These are phyloP conservation scores for Backusella sp. DNA, from an alignment of 192 early-diverging fungal species.

Conservation along the genomic window DNA sequence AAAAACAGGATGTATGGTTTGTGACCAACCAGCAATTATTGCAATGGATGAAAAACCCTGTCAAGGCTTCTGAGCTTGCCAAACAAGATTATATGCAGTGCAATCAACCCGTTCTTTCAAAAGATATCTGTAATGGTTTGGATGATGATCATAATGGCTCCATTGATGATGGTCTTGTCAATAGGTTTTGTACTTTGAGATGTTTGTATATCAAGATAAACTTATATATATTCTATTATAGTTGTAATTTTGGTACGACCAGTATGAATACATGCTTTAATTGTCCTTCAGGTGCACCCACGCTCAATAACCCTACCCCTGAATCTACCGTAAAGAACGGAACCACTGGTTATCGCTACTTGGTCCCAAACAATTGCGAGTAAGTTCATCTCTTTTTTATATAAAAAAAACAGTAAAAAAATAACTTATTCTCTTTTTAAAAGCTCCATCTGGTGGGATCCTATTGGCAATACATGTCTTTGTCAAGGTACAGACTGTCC, in stretches of 20 bases:
- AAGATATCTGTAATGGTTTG: conserved; percentile 73
- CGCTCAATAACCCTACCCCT: conserved; percentile 43
- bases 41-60: conserved; percentile 75
- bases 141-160: conserved; percentile 44
- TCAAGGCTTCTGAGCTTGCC: conserved; percentile 59
- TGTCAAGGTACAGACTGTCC: conserved; percentile 51
- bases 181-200: conserved; percentile 16
- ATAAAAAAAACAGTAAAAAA: neutral
- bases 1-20: conserved; percentile 65
- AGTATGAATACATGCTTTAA: conserved; percentile 56
- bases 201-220: too few species aligned
- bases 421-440: neutral
- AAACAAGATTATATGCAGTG: conserved; percentile 67
- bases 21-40: conserved; percentile 69
- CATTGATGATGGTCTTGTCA: conserved; percentile 39
- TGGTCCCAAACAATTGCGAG: conserved; percentile 58
- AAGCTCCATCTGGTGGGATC: conserved; percentile 68
- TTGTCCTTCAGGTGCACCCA: conserved; percentile 45
- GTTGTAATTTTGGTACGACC: conserved; percentile 46
- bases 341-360: conserved; percentile 34
- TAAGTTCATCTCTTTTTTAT: conserved; percentile 13
- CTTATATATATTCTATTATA: neutral
- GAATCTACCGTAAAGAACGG: conserved; percentile 25
- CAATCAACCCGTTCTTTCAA: conserved; percentile 46
- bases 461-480: conserved; percentile 50